These are phyloP conservation scores for Lasiodiplodia theobromae DNA, from an alignment of 2,329 filamentous ascomycete genomes.

Conservation along the genomic window DNA sequence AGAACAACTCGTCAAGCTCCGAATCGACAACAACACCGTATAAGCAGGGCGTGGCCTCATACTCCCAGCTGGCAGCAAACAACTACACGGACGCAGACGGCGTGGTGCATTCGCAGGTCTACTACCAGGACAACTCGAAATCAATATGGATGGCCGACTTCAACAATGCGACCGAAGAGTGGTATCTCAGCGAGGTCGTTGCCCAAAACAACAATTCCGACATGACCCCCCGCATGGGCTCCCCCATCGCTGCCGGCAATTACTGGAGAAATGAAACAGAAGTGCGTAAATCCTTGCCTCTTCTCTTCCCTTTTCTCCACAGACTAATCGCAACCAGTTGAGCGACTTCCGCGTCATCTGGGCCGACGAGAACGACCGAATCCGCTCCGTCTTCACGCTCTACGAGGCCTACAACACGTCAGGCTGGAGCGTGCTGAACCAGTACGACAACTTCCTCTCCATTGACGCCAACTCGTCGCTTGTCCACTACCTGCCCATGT, in stretches of 20 bases:
- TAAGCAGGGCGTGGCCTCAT: not conserved
- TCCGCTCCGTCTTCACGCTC: constrained; percentile 6
- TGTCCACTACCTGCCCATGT: not conserved
- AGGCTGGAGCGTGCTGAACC: constrained; percentile 1
- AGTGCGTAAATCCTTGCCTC: not conserved
- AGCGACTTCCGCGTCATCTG: constrained; percentile 16
- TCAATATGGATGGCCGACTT: constrained; percentile 3
- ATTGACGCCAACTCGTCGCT: not conserved
- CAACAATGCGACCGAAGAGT: not conserved
- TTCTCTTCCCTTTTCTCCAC: not conserved
- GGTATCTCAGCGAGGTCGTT: not conserved
- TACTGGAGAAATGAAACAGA: not conserved
- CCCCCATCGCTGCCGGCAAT: constrained; percentile 16
- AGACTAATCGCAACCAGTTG: not conserved
- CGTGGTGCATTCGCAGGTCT: constrained; percentile 7
- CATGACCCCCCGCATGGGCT: not conserved
- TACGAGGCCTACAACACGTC: not conserved
- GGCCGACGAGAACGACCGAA: not conserved
- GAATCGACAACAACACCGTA: not conserved
- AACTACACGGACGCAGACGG: constrained; percentile 12
- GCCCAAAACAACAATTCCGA: not conserved
- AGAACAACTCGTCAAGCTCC: not conserved
- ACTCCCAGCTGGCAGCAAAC: not conserved
- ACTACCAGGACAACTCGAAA: constrained; percentile 3
- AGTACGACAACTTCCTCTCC: not conserved